Percentiles rank a stretch among this genome's conserved stretches.
Evolutionary conservation across 2,329 filamentous ascomycete genomes (phyloP).

Genomic region (Colletotrichum sp.): DNA sequence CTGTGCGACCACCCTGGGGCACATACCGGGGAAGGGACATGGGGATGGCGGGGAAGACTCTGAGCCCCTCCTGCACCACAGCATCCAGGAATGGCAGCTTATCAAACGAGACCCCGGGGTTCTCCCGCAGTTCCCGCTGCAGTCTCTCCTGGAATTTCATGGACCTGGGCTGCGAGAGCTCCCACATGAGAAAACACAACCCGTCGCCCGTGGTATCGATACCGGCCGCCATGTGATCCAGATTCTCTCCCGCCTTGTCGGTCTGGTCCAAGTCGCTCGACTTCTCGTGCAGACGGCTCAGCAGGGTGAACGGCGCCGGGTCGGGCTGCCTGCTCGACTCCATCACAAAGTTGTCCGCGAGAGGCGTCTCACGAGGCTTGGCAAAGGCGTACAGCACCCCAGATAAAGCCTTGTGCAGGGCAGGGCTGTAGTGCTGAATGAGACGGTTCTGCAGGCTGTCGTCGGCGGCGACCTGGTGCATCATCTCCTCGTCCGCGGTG

Average conservation of each 20-base stretch:
- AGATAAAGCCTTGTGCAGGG: slow-evolving; percentile 52
- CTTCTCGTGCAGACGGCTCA: slow-evolving; percentile 63
- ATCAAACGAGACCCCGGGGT: slow-evolving; percentile 47
- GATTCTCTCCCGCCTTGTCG: slow-evolving; percentile 70
- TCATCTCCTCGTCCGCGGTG: slow-evolving; percentile 64
- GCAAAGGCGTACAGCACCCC: slow-evolving; percentile 52
- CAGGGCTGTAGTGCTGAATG: slow-evolving; percentile 61
- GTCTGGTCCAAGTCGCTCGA: slow-evolving; percentile 49
- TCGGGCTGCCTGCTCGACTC: slow-evolving; percentile 51
- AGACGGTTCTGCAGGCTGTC: slow-evolving; percentile 70
- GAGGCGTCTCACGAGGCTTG: slow-evolving; percentile 61
- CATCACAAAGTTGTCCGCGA: slow-evolving; percentile 65
- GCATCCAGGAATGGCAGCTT: slow-evolving; percentile 66
- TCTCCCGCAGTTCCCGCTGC: slow-evolving; percentile 54
- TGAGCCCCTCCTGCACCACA: slow-evolving; percentile 65
- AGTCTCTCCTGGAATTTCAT: slow-evolving; percentile 55
- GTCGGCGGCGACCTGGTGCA: slow-evolving; percentile 73
- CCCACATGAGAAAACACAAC: slow-evolving; percentile 74
- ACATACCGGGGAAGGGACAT: slow-evolving; percentile 70
- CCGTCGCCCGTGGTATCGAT: slow-evolving; percentile 76
- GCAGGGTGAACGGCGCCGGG: slow-evolving; percentile 59
- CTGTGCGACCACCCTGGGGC: slow-evolving; percentile 56
- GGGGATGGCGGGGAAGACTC: slow-evolving; percentile 69
- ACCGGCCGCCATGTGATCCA: slow-evolving; percentile 75
- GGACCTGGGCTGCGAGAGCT: slow-evolving; percentile 67